A percentile compares a stretch with the other conserved stretches of the same genome.
phyloP scores from a whole-genome alignment of 179 eudicot genomes.

The Spergularia azorica region DNA sequence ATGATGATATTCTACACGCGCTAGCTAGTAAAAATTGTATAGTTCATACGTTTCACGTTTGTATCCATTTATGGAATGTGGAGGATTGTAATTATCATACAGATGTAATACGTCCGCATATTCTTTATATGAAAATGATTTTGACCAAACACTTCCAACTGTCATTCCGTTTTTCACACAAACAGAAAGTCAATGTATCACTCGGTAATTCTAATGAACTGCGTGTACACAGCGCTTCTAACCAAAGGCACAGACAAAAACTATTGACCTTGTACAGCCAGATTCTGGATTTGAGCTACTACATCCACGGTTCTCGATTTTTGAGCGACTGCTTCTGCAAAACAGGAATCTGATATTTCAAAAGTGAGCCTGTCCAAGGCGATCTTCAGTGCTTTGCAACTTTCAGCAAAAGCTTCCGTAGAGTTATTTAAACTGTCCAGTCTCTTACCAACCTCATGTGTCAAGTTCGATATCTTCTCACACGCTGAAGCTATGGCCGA shows the following conservation, averaged over 20 bases:
- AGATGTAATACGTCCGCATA: conserved; percentile 7
- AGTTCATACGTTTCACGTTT: conserved; percentile 16
- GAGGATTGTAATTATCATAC: conserved; percentile 1
- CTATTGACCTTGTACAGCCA: conserved; percentile 34
- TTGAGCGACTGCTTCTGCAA: conserved; percentile 28
- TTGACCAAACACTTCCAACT: not conserved
- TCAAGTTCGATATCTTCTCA: conserved; percentile 37
- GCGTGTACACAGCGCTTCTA: too few relatives aligned
- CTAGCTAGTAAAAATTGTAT: conserved; percentile 24
- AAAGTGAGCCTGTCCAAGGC: conserved; percentile 42
- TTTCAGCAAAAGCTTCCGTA: conserved; percentile 45
- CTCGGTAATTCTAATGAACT: too few relatives aligned
- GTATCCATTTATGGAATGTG: not conserved
- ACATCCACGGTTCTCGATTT: conserved; percentile 31
- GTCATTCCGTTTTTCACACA: not conserved
- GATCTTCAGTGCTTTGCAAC: conserved; percentile 44
- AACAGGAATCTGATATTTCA: conserved; percentile 28
- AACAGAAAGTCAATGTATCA: too few relatives aligned
- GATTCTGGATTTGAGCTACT: conserved; percentile 52
- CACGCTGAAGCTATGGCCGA: conserved; percentile 50
- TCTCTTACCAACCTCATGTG: conserved; percentile 52
- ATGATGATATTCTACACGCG: not conserved
- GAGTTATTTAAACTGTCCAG: conserved; percentile 44
- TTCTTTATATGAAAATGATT: conserved; percentile 1
- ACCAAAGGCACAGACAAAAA: not conserved